A percentile compares a stretch with the other conserved stretches of the same genome.
Conservation (phyloP, 2,329 filamentous ascomycete species). For the Magnaporthales sp. region DNA sequence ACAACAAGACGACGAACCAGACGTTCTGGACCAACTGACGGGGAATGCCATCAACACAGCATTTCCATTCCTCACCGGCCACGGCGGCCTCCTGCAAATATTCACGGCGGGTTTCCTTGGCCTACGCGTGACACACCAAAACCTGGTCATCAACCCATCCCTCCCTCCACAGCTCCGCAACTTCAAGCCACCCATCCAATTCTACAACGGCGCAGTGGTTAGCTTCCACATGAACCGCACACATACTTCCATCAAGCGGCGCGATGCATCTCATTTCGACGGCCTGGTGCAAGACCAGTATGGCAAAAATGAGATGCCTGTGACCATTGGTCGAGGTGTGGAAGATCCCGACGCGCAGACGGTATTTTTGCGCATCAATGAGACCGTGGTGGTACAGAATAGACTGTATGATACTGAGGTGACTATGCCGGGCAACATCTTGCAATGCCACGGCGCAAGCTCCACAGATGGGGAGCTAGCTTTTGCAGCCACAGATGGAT, state of each 20-base stretch:
- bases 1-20: constrained; percentile 52
- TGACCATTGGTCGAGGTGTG: constrained; percentile 39
- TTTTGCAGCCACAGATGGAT: constrained; percentile 54
- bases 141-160: constrained; percentile 54
- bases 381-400: constrained; percentile 43
- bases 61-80: constrained; percentile 63
- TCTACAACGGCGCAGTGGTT: constrained; percentile 22
- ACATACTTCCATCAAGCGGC: constrained; percentile 14
- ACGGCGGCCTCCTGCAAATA: constrained; percentile 62
- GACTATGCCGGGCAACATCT: constrained; percentile 41
- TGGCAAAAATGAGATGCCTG: constrained; percentile 14
- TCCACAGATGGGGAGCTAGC: constrained; percentile 51
- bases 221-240: constrained; percentile 16
- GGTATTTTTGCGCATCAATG: constrained; percentile 32
- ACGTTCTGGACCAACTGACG: constrained; percentile 36
- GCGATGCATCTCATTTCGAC: constrained; percentile 8
- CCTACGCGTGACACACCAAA: constrained; percentile 48
- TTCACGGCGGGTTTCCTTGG: constrained; percentile 60
- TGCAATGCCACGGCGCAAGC: constrained; percentile 45
- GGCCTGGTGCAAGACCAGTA: constrained; percentile 8
- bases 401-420: constrained; percentile 42
- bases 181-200: constrained; percentile 26
- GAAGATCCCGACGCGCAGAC: constrained; percentile 20
- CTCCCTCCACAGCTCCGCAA: constrained; percentile 46
- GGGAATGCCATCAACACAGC: constrained; percentile 51